Conservation (phyloP, 768 basidiomycete genomes). For the Russula sp. region DNA sequence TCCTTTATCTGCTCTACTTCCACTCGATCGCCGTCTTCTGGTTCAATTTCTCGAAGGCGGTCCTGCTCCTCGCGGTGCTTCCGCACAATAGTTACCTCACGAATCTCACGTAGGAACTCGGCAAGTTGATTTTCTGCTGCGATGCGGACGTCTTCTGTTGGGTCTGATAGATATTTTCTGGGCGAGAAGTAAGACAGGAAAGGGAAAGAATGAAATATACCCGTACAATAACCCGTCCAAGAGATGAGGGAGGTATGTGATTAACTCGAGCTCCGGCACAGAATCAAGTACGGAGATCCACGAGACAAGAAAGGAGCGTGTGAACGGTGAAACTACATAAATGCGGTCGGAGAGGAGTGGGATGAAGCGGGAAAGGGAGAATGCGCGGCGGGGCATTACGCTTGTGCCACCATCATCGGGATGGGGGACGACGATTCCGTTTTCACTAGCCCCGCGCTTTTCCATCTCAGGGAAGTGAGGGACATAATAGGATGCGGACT, state of each 20-base stretch:
- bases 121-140: slow-evolving; percentile 85
- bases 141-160: slow-evolving; percentile 85
- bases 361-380: slow-evolving; percentile 91
- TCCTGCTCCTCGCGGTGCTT: slow-evolving; percentile 49
- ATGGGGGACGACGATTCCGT: slow-evolving; percentile 55
- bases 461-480: slow-evolving; percentile 81
- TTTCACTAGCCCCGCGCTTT: slow-evolving; percentile 47
- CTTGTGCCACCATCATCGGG: slow-evolving; percentile 43
- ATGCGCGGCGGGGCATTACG: slow-evolving; percentile 55
- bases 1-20: slow-evolving; percentile 11
- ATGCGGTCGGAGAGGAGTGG: slow-evolving; percentile 90
- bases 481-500: slow-evolving; percentile 91
- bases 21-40: slow-evolving; percentile 1
- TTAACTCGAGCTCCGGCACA: slow-evolving; percentile 92
- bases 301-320: slow-evolving; percentile 90
- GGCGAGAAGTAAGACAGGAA: slow-evolving; percentile 14
- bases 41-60: slow-evolving; percentile 10
- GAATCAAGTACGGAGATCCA: slow-evolving; percentile 97
- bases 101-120: slow-evolving; percentile 87
- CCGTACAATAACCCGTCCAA: slow-evolving; percentile 85
- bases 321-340: slow-evolving; percentile 92
- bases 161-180: slow-evolving; percentile 94
- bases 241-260: slow-evolving; percentile 92
- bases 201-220: neutral
- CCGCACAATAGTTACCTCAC: slow-evolving; percentile 72